Evolutionary conservation across 768 basidiomycete species (phyloP), one percentile per base, ranked within the genome.

Genomic region (Boletus rufocinnamomeus): DNA sequence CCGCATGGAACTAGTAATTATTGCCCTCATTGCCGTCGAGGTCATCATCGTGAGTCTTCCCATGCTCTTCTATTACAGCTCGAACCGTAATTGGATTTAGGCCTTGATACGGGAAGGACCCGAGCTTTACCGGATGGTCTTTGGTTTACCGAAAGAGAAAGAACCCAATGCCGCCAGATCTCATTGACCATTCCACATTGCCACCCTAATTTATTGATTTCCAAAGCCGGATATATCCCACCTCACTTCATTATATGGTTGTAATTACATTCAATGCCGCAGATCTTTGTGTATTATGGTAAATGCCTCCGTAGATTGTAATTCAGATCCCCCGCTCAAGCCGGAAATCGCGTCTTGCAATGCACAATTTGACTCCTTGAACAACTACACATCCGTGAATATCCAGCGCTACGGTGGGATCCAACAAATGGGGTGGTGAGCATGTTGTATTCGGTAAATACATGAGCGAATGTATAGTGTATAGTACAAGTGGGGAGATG

Each of bases 1-100:
- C 67, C 86, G 90, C 2, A 95, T 98, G 90, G 96, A 98, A 74
- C 78, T 96, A 6, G 90, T 98, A 61, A 98, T 98, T 70, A 98
- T 98, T 63, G 81, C 84, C 2, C 87, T 98, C 50, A 97, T 98
- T 67, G 92, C 95, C 0, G 93, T 97, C 13, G 94, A 96, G 72
- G 93, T 95, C n/a, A 79, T 93, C 65, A 89, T 97, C 50, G 94
- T 95, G 66, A 69, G 86, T 76, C 35, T 30, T 46, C 8, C 21
- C 19, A 37, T 1, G 5, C 5, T 44, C 25, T 21, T 40, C 2
- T 3, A 49, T 30, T 8, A 17, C 23, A 8, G 19, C 23, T 37
- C 28, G 57, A 47, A 56, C 34, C 49, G n/a, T 58, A 50, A 47
- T 25, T 17, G 34, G 16, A 50, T 52, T 25, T 53, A 91, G 88